Conservation (phyloP, 2,329 filamentous ascomycete genomes). For the Bisporella sp. region DNA sequence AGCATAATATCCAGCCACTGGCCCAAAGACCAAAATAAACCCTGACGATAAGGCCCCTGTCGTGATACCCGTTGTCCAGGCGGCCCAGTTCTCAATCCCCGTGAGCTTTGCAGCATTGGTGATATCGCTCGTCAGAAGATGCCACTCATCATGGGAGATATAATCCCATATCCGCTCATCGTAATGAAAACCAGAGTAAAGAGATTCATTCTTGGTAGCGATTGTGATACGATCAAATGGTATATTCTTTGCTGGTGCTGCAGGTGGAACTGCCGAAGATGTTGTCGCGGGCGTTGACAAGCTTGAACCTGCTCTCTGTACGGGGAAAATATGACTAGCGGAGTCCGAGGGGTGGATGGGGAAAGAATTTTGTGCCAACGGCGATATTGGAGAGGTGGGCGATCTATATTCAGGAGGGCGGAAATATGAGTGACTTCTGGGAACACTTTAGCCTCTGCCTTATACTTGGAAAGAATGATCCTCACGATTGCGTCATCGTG, state of each 20-base stretch:
- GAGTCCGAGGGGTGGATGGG: neutral
- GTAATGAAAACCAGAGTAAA: slow-evolving; percentile 22
- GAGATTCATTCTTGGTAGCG: slow-evolving; percentile 14
- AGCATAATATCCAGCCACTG: slow-evolving; percentile 16
- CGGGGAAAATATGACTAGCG: neutral
- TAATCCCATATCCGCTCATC: slow-evolving; percentile 11
- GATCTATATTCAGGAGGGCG: neutral
- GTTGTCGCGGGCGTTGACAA: no score
- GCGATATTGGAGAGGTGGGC: neutral
- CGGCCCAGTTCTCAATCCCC: slow-evolving; percentile 13
- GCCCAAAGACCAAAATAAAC: slow-evolving; percentile 15
- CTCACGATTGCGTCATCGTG: no score
- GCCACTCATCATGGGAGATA: slow-evolving; percentile 20
- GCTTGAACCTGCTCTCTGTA: no score
- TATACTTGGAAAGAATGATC: no score
- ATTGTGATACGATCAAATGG: slow-evolving; percentile 7
- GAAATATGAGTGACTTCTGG: neutral
- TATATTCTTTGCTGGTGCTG: no score
- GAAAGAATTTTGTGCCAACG: neutral
- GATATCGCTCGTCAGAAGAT: slow-evolving; percentile 18
- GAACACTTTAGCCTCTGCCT: no score
- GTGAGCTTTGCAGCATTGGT: slow-evolving; percentile 16
- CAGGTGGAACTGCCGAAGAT: no score
- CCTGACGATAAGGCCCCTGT: slow-evolving; percentile 13
- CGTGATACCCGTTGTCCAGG: slow-evolving; percentile 18